Base-by-base conservation (phyloP, 805 yeast genomes). In the Kuraishia molischiana region DNA sequence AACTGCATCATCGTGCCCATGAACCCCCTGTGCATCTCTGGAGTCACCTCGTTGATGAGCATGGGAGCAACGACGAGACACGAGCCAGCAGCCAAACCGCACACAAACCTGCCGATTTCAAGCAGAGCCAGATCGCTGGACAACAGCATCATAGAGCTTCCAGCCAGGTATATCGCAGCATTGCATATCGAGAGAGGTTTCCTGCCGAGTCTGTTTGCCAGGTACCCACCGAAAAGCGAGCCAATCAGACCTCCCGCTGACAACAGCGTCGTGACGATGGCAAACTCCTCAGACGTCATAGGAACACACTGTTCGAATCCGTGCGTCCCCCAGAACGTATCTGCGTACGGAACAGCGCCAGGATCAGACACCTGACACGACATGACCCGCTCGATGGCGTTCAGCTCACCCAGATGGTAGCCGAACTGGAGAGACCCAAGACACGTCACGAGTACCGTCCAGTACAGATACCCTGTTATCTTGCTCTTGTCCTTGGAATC, bases 371-470 rank as follows among this genome's bases (percentile, higher is more conserved):
- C 44, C 39, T 54, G 58, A 51, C 95, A 85, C 6, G 83, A 71
- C 35, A 85, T 62, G 22, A 72, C 72, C 11, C 71, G 68, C 40
- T 79, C 80, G 0, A 95, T 92, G 8, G 94, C 87, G 58, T 86
- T 86, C 52, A 86, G 66, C 54, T 84, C 95, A 2, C 92, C 80
- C 75, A 86, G 74, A 56, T 86, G 95, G 56, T 83, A 84, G 3
- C 95, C 95, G 53, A 78, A 86, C 56, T 85, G 95, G 15, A 85
- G 64, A 2, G 89, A 73, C 2, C 89, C 90, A 19, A 84, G 52
- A 45, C 87, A 79, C 14, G 77, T 70, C 4, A 80, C 74, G 14
- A 29, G 17, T 29, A 35, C 22, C 24, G 19, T 35, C 22, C 22
- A 17, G 10, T 18, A 18, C n/a, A 31, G 15, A 18, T 6, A 15